A percentile compares a stretch with the other conserved stretches of the same genome.
Evolutionary conservation across 2,329 filamentous ascomycete species (phyloP).

Genomic region (Cercospora janseana): DNA sequence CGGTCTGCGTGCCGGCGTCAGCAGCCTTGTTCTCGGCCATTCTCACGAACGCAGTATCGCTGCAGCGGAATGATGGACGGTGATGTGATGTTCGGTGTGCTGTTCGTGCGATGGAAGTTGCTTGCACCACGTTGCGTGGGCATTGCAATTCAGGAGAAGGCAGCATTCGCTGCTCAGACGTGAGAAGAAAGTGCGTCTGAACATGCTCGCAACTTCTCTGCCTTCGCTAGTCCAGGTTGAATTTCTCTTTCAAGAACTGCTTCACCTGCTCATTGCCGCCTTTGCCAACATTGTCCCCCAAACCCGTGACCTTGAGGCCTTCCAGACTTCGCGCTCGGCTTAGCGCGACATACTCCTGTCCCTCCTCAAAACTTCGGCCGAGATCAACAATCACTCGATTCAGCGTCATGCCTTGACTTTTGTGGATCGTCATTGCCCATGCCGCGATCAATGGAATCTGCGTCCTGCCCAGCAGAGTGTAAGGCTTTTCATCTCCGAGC

Average conservation of each 20-base stretch:
- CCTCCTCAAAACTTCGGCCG: slow-evolving; percentile 52
- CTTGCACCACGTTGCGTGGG: no score
- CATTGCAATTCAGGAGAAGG: no score
- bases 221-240: slow-evolving; percentile 6
- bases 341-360: slow-evolving; percentile 64
- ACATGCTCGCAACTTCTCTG: neutral
- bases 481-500: slow-evolving; percentile 48
- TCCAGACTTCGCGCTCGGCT: slow-evolving; percentile 54
- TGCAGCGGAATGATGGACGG: no score
- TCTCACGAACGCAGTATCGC: no score
- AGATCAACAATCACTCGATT: slow-evolving; percentile 59
- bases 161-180: no score
- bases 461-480: slow-evolving; percentile 53
- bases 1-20: no score
- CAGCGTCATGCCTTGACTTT: slow-evolving; percentile 62
- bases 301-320: slow-evolving; percentile 47
- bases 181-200: no score
- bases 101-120: no score
- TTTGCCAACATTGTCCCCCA: slow-evolving; percentile 20
- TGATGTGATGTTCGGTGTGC: no score
- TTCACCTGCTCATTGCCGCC: slow-evolving; percentile 26
- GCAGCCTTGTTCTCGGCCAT: neutral
- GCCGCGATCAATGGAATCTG: slow-evolving; percentile 61
- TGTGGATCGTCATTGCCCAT: slow-evolving; percentile 65
- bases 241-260: slow-evolving; percentile 21